Evolutionary conservation across 139 green algal genomes (phyloP).

Genomic region (Astrephomene gubernaculifera): DNA sequence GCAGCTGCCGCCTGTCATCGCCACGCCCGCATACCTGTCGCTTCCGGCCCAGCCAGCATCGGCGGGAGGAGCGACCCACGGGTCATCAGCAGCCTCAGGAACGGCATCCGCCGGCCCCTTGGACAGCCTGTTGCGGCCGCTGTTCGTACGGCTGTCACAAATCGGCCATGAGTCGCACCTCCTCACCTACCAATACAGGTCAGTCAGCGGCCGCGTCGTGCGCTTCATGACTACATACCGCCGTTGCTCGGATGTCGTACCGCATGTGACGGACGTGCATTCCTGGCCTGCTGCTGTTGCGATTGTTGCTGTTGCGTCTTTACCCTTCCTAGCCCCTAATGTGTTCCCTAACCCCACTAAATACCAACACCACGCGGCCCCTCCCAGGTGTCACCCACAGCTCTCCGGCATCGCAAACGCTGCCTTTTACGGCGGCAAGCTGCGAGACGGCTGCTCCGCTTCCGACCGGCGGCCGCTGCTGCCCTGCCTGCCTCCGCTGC

Average conservation of each 20-base stretch:
- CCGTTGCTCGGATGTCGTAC: background rate
- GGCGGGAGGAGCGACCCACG: background rate
- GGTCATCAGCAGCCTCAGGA: background rate
- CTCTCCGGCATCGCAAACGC: constrained; percentile 79
- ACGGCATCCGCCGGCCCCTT: background rate
- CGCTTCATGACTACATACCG: background rate
- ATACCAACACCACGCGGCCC: too few species aligned
- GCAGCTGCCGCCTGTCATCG: constrained; percentile 88
- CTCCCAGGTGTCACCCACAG: constrained; percentile 79
- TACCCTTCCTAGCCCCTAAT: too few species aligned
- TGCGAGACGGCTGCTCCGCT: constrained; percentile 72
- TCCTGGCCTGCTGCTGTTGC: background rate
- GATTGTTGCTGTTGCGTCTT: too few species aligned
- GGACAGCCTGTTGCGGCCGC: constrained; percentile 74
- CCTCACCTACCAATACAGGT: constrained; percentile 83
- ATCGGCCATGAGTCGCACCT: constrained; percentile 74
- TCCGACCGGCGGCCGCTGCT: constrained; percentile 68
- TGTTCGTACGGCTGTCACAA: constrained; percentile 84
- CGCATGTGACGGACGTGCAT: background rate
- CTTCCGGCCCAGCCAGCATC: background rate
- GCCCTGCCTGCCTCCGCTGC: constrained; percentile 64
- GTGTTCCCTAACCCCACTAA: too few species aligned
- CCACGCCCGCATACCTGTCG: constrained; percentile 59
- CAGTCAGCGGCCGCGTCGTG: background rate
- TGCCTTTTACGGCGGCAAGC: constrained; percentile 78